Evolutionary conservation across 768 basidiomycete species (phyloP), one percentile per base, ranked within the genome.

Genomic region (Auricularia cornea): DNA sequence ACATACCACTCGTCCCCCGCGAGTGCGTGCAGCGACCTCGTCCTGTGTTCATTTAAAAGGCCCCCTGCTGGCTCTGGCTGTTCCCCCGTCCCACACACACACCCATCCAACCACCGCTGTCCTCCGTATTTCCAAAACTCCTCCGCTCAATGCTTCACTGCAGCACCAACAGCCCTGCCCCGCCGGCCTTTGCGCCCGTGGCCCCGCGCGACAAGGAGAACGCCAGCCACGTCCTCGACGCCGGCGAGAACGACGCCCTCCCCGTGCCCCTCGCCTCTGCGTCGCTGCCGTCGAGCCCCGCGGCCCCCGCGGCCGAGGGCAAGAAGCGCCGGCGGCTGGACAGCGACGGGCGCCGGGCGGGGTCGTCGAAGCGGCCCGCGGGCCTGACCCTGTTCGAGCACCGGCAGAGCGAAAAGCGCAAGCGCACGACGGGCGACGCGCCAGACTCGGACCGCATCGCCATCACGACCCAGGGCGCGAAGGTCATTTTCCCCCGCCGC

Each of bases 401-500:
- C 8, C 26, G 14, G 6, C 23, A 57, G 54, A 10, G 4, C 26
- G 54, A 57, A 26, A 14, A 16, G 16, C 28, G 30, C 26, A 14
- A 26, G 23, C 54, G 54, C 26, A 38, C 54, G 54, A 20, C 6
- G 10, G 54, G 30, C 54, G 23, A 57, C 54, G 18, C 6, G 12
- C 18, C 26, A 20, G 28, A 20, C 12, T 26, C 54, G 26, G 54
- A 57, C 28, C 54, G 28, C 54, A 26, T 29, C 28, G 54, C 30
- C 16, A 31, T 29, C 23, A 28, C 54, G 11, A 57, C 54, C 54
- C 54, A 16, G 30, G 28, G 54, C 54, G 54, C 54, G 10, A 57
- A 28, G 26, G 54, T 67, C 60, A 48, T 48, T 28, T 83, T 92
- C 28, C 90, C 89, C n/a, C 83, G 89, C 62, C 83, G 78, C 44